phyloP scores from a whole-genome alignment of 345 rosid genomes.

The Anacardium occidentale region DNA sequence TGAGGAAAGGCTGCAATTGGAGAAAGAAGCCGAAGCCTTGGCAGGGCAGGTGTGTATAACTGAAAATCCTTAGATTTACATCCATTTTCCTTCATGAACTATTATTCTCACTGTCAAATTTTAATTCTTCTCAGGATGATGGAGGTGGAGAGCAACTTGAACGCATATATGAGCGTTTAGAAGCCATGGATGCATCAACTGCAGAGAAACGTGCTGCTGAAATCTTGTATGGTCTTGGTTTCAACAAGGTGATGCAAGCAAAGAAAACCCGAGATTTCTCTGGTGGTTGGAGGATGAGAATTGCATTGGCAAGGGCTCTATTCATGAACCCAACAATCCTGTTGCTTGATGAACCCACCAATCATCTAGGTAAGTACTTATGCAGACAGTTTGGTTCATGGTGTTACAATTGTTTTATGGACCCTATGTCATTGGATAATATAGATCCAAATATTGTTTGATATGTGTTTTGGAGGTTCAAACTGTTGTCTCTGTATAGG shows the following conservation, averaged over 20 bases:
- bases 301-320: slow-evolving; percentile 91
- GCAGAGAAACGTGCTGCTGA: slow-evolving; percentile 99
- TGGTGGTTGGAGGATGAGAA: slow-evolving; percentile 99
- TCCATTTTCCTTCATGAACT: not conserved
- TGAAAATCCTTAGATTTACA: not conserved
- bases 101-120: not conserved
- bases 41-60: slow-evolving; percentile 54
- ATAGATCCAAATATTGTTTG: not conserved
- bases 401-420: not conserved
- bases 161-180: slow-evolving; percentile 83
- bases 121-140: slow-evolving; percentile 56
- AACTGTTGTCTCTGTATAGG: too few relatives aligned
- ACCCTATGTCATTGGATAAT: not conserved
- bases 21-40: slow-evolving; percentile 84
- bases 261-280: slow-evolving; percentile 93
- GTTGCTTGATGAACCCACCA: slow-evolving; percentile 95
- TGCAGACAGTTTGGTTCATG: not conserved
- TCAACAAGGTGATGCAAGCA: slow-evolving; percentile 83
- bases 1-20: slow-evolving; percentile 85
- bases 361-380: slow-evolving; percentile 73
- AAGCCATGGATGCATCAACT: slow-evolving; percentile 91
- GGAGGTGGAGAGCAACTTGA: slow-evolving; percentile 97
- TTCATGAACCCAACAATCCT: slow-evolving; percentile 94
- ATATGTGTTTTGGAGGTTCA: not conserved
- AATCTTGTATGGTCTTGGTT: slow-evolving; percentile 94